These are phyloP conservation scores for Phytophthora aleatoria DNA, from an alignment of 352 stramenopile genomes.

Conservation along the genomic window DNA sequence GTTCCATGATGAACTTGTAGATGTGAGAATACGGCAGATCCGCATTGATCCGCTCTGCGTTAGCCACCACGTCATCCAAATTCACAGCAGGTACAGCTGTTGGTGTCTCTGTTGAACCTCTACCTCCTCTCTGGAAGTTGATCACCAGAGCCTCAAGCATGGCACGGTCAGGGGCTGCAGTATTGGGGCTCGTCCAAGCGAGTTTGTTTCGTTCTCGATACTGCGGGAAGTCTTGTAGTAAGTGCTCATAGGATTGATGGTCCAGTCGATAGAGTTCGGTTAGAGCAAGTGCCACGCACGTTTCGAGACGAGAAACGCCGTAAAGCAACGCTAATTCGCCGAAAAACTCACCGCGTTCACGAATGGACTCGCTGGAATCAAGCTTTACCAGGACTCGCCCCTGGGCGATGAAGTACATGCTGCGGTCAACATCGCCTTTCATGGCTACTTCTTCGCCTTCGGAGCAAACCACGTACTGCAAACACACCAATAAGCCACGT, in stretches of 20 bases:
- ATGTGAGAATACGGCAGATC: slow-evolving; percentile 55
- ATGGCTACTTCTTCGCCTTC: slow-evolving; percentile 76
- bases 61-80: slow-evolving; percentile 15
- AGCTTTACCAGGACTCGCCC: slow-evolving; percentile 71
- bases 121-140: slow-evolving; percentile 20
- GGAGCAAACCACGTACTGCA: slow-evolving; percentile 74
- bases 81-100: slow-evolving; percentile 6
- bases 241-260: slow-evolving; percentile 56
- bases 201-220: slow-evolving; percentile 56
- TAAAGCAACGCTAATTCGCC: slow-evolving; percentile 66
- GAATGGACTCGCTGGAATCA: slow-evolving; percentile 50
- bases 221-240: slow-evolving; percentile 72
- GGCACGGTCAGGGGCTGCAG: slow-evolving; percentile 19
- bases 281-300: slow-evolving; percentile 60
- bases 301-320: slow-evolving; percentile 65
- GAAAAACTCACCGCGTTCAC: slow-evolving; percentile 69
- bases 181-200: slow-evolving; percentile 47
- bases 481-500: slow-evolving; percentile 60
- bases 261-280: slow-evolving; percentile 78
- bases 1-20: slow-evolving; percentile 57
- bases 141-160: slow-evolving; percentile 21
- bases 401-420: slow-evolving; percentile 83
- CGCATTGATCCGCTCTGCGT: slow-evolving; percentile 47
- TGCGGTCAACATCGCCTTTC: slow-evolving; percentile 71
- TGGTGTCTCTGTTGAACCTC: slow-evolving; percentile 5